Evolutionary conservation across 345 rosid species (phyloP).

Genomic region (Hypericum perforatum): DNA sequence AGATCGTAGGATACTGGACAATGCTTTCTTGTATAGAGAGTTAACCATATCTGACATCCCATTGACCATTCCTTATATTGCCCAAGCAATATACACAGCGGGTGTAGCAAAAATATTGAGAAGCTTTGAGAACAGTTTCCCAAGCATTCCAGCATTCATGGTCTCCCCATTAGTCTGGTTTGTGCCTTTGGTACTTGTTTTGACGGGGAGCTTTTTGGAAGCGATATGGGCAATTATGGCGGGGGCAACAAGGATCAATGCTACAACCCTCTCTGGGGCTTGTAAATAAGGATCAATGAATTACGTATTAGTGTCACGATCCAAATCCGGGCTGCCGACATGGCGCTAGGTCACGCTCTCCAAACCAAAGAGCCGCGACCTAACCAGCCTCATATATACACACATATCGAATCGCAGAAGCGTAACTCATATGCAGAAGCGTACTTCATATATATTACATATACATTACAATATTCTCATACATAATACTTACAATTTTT

Average conservation of each 20-base stretch:
- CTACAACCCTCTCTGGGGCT: slow-evolving; percentile 85
- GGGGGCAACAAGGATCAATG: slow-evolving; percentile 80
- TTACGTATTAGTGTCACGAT: too few relatives aligned
- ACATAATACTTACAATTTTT: too few relatives aligned
- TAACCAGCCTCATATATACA: too few relatives aligned
- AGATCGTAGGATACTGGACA: slow-evolving; percentile 53
- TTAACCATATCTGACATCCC: slow-evolving; percentile 43
- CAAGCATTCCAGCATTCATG: slow-evolving; percentile 3
- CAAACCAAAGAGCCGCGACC: too few relatives aligned
- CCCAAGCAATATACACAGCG: slow-evolving; percentile 21
- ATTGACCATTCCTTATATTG: slow-evolving; percentile 26
- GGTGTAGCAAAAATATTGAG: slow-evolving; percentile 28
- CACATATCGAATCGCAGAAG: too few relatives aligned
- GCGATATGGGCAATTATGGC: slow-evolving; percentile 66
- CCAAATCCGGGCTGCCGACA: too few relatives aligned
- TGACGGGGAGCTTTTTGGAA: slow-evolving; percentile 12
- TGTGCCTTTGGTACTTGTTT: slow-evolving; percentile 14
- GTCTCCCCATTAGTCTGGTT: slow-evolving; percentile 3
- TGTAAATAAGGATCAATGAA: slow-evolving; percentile 75
- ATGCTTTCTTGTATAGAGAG: slow-evolving; percentile 48
- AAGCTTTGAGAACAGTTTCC: slow-evolving; percentile 25
- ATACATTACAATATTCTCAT: too few relatives aligned
- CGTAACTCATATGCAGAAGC: too few relatives aligned
- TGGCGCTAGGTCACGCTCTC: too few relatives aligned
- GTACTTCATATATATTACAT: too few relatives aligned